Base-by-base conservation (phyloP, 352 stramenopile genomes). In the Pythium aphanidermatum region DNA sequence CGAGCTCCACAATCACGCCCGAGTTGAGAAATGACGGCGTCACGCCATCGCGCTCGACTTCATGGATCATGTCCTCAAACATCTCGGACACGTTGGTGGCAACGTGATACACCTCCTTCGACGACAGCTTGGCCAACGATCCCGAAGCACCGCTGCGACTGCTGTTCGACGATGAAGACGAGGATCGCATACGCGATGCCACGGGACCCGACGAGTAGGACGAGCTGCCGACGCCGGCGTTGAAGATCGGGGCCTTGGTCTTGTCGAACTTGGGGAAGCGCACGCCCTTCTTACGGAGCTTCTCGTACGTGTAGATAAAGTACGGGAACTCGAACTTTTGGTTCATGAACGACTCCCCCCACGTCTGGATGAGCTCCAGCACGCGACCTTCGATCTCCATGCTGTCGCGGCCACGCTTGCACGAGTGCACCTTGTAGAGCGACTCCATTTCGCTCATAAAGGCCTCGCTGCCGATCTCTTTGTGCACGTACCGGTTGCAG, bases 281-380 rank as follows among this genome's bases (percentile, higher is more conserved):
- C 39, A 89, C 65, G 23, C 79, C 79, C 39, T 85, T 77, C 53
- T 83, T 86, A 45, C 79, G 68, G 60, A 92, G 83, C 37, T 86
- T 86, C 58, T 92, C 70, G 57, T 92, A 92, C 60, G 73, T 85
- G 35, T 87, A 72, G 39, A 86, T 79, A 60, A 92, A 86, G 38
- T 81, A 59, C n/a, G 79, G 76, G 35, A 77, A 86, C 21, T 86
- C 64, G 44, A 82, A 65, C 62, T 87, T 49, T 30, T 65, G 46
- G 10, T 78, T 77, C 20, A 92, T 60, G 44, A 92, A 92, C n/a
- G 79, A 75, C 43, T 92, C 79, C 16, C 79, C 79, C 79, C 79
- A 92, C 11, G 65, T 69, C 33, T 92, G 79, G 23, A 92, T 61
- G 53, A 92, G 76, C 34, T 92, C 79, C 16, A 87, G 31, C 29